Base-by-base conservation (phyloP, 2,329 filamentous ascomycete genomes). In the Sporothrix brunneoviolacea region DNA sequence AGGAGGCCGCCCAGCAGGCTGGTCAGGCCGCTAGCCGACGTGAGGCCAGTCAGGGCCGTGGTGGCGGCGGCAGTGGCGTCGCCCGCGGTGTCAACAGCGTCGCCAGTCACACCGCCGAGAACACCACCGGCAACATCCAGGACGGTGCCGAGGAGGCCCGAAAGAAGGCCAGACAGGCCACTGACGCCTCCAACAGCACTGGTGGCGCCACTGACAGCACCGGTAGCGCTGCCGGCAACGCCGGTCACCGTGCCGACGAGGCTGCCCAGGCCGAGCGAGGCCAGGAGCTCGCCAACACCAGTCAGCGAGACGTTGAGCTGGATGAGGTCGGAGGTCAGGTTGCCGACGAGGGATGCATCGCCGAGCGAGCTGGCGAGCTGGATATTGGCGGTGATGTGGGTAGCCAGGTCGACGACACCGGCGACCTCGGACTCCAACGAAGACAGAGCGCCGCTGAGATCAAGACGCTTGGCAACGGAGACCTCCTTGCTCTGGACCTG, bases 231-330 rank as follows among this genome's bases (percentile, higher is more conserved):
- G 27, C 50, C 2, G 13, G 21, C 37, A 8, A 50, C 27, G 12
- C 27, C 15, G 13, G 22, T 5, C 4, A 48, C 27, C 9, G 45
- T 38, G 16, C n/a, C 4, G 41, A 39, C 39, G 28, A 53, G 21
- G 37, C 6, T 24, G 28, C 39, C 3, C 13, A 5, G 5, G 10
- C 24, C 24, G 24, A 28, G 24, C 24, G 24, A 28, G 24, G 24
- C 5, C 8, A 50, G 33, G 7, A 43, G 7, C 24, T 9, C 24
- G n/a, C 24, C 22, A 4, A 50, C 33, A 10, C 18, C 21, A 8
- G 33, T 39, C n/a, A 50, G 48, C 5, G 40, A 30, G 18, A 13
- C 33, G 48, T 44, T 44, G 10, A 50, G n/a, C n/a, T n/a, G n/a
- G n/a, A n/a, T 16, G 37, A 52, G 18, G 10, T 24, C 38, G n/a